Base-by-base conservation (phyloP, 805 yeast genomes). In the Kregervanrija fluxuum region DNA sequence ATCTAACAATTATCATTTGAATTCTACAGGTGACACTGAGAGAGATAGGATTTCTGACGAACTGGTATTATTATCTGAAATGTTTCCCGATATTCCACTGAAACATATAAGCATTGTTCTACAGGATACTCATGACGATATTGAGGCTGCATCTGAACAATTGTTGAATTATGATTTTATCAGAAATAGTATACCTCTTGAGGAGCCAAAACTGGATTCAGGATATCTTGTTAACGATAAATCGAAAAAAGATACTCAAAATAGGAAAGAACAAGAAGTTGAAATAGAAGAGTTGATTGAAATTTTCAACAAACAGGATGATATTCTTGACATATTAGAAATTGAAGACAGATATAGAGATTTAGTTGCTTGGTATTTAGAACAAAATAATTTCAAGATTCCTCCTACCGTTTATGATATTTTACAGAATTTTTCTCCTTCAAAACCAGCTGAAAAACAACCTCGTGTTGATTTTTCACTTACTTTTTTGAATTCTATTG, bases 21-120 rank as follows among this genome's bases (percentile, higher is more conserved):
- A 22, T 22, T 22, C 8, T 22, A 4, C 28, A 22, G 28, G 28
- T 22, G 28, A 22, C 28, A 6, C 28, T 5, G 28, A 22, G 5
- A 6, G 5, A 4, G 28, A 22, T 22, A 22, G 4, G 6, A 22
- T 43, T 11, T 30, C 37, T 3, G 38, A 41, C 5, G 28, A 36
- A 6, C 35, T 48, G 3, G 30, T 45, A 17, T 30, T 37, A 17
- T 36, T 58, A 13, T 59, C 60, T 5, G 70, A 67, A 11, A 67
- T 78, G 59, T 77, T 79, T 47, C 82, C 82, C 0, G 55, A 67
- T 12, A 48, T 65, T 2, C 64, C 67, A 2, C 35, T 55, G 4
- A 57, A 51, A 2, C 48, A 50, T 8, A 56, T 78, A 8, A 49
- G 59, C 3, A 48, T 54, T 1, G 59, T 60, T 3, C 59, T 68